Evolutionary conservation across 306 rosid genomes (phyloP), one percentile per base, ranked within the genome.

Genomic region (Chamaecrista fasciculata): DNA sequence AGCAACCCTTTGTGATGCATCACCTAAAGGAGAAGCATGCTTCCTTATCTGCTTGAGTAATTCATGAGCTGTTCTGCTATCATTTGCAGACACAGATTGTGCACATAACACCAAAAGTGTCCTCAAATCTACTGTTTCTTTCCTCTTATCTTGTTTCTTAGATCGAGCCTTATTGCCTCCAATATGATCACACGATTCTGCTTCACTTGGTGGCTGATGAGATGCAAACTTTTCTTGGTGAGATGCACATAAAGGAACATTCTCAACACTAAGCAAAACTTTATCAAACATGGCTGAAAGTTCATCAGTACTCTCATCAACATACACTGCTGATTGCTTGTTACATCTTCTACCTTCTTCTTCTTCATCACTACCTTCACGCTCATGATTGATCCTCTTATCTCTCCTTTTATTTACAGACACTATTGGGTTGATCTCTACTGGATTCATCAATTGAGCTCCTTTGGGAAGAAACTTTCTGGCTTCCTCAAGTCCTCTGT

Each of bases 401-500:
- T 63, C 48, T 3, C 62, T 39, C 61, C 62, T 42, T 78, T 78
- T 36, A 72, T 14, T 58, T 74, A 71, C n/a, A 70, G 67, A 31
- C 76, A 33, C 23, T n/a, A 39, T 43, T 0, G 25, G 4, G 37
- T 20, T 36, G 62, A 75, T 81, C 28, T 82, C 83, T 21, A 85
- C 53, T 60, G 86, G 83, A 66, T 84, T 59, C 47, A 71, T 43
- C 48, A 88, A 70, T 67, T 76, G 84, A 73, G 67, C 56, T 7
- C 58, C 58, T 52, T 63, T 82, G 2, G 96, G 96, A 75, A 91
- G 96, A 86, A 91, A 91, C 79, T 86, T 89, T 14, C 94, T 91
- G 42, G 96, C 97, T 74, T 91, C 96, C 89, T 91, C 97, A 34
- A 88, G 67, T 34, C 97, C 97, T 79, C 81, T 86, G 49, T 55